Base-by-base conservation (phyloP, 805 yeast genomes). In the Kockiozyma suomiensis region DNA sequence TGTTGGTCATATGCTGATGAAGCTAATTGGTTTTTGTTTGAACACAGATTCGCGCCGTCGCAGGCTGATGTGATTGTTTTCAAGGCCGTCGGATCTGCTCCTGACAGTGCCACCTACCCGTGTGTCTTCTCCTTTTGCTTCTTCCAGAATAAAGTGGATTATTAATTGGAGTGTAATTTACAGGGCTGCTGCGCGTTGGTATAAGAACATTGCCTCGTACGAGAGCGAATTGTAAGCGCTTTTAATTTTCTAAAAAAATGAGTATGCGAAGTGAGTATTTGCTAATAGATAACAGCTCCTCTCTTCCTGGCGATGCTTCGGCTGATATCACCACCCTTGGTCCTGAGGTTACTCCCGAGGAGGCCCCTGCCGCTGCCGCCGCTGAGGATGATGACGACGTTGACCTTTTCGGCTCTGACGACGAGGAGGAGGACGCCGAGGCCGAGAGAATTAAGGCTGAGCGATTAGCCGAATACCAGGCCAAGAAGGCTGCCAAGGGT, bases 381-480 rank as follows among this genome's bases (percentile, higher is more conserved):
- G 97, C 85, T 72, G 90, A 85, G 67, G 98, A 93, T 55, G 97
- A 91, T 67, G 90, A 84, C 48, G 96, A 88, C 53, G 96, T 91
- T 70, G 97, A 90, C 77, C 85, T 91, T 75, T 92, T 92, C 82
- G 97, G 96, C 73, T 89, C 97, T 66, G 87, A 82, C 72, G 97
- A 90, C 71, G 97, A 93, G 66, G 96, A 87, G 77, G 98, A 83
- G 70, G 98, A 94, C 75, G 97, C 84, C 78, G 99, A 79, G 74
- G 98, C 97, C 78, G 99, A 91, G 85, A 89, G 88, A 80, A 80
- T 94, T 77, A 94, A 93, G 87, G 96, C 90, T 80, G 84, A 93
- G 84, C 91, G 99, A 87, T 81, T 94, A 75, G 98, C 97, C 78
- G 97, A 86, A 78, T 94, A 94, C 86, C 88, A 90, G 75, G 97